Evolutionary conservation across 2,329 filamentous ascomycete genomes (phyloP).

Genomic region (Colletotrichum sp.): DNA sequence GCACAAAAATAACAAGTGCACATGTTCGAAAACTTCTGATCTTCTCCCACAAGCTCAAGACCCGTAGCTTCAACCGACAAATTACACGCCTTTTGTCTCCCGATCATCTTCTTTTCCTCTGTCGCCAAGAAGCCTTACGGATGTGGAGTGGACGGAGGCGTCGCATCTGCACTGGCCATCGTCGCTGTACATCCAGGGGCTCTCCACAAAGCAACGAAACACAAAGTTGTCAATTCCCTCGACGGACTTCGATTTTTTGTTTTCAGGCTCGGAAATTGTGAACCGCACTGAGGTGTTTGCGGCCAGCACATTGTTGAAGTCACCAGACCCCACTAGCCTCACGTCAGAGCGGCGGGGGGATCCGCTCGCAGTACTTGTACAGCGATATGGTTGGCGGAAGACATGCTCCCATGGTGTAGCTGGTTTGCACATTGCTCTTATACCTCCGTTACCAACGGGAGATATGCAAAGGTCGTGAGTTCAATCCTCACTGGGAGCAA

Average conservation of each 20-base stretch:
- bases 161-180: neutral
- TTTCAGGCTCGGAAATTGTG: neutral
- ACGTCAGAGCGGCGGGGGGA: neutral
- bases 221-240: neutral
- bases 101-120: neutral
- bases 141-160: neutral
- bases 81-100: neutral
- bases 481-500: slow-evolving; percentile 32
- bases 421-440: slow-evolving; percentile 39
- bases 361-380: neutral
- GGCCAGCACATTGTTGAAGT: neutral
- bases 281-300: neutral
- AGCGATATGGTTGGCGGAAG: neutral
- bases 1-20: neutral
- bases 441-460: slow-evolving; percentile 26
- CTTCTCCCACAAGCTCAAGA: neutral
- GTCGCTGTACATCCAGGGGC: neutral
- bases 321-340: neutral
- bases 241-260: neutral
- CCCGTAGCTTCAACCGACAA: neutral
- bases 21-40: neutral
- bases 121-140: neutral
- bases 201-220: neutral
- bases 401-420: slow-evolving; percentile 32
- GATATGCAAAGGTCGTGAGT: slow-evolving; percentile 36